A percentile compares a stretch with the other conserved stretches of the same genome.
Conservation (phyloP, 202 grass and related monocot genomes). For the Alloteropsis angusta region DNA sequence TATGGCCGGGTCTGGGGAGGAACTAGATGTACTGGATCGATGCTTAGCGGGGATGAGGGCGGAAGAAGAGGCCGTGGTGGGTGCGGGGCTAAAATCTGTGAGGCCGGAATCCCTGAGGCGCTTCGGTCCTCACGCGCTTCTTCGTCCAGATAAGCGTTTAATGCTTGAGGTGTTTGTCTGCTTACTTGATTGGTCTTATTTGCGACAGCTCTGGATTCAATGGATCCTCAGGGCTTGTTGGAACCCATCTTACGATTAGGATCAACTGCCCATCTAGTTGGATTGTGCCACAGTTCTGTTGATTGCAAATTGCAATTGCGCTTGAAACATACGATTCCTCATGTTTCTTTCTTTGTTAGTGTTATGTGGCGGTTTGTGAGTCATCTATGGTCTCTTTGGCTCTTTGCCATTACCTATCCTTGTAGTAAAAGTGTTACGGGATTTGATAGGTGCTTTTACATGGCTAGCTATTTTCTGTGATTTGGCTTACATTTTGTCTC, state of each 20-base stretch:
- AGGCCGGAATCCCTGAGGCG: neutral
- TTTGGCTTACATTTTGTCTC: neutral
- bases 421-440: neutral
- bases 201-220: neutral
- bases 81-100: neutral
- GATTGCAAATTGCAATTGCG: neutral
- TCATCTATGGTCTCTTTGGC: too few species aligned
- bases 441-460: neutral
- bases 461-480: neutral
- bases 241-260: neutral
- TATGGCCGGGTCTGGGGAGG: too few species aligned
- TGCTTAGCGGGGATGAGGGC: neutral
- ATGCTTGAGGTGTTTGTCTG: neutral
- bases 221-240: neutral
- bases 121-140: too few species aligned
- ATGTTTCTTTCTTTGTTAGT: too few species aligned
- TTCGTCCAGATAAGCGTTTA: too few species aligned
- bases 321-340: neutral
- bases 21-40: neutral
- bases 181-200: neutral
- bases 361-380: too few species aligned
- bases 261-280: neutral
- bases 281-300: neutral
- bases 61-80: neutral
- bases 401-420: neutral